These are phyloP conservation scores for Penicillium macrosclerotiorum DNA, from an alignment of 495 filamentous ascomycete genomes.

Conservation along the genomic window DNA sequence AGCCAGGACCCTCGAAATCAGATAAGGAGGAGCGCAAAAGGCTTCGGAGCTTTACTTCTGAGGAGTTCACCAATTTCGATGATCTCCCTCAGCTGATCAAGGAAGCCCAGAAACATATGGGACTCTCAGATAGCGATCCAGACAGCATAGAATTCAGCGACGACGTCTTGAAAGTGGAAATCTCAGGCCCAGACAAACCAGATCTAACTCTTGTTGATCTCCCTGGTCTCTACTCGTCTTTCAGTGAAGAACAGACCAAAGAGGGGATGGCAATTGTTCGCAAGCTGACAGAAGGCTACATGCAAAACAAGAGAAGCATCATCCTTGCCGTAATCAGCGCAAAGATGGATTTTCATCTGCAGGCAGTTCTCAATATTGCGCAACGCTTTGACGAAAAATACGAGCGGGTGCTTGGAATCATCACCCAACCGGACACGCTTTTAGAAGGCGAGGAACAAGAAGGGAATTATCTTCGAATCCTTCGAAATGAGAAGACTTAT, in stretches of 20 bases:
- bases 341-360: constrained; percentile 47
- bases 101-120: constrained; percentile 50
- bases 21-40: constrained; percentile 7
- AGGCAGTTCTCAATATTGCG: constrained; percentile 38
- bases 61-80: constrained; percentile 14
- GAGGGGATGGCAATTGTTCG: constrained; percentile 44
- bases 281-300: constrained; percentile 56
- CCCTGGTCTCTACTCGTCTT: constrained; percentile 56
- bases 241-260: constrained; percentile 28
- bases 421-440: constrained; percentile 46
- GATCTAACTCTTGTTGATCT: constrained; percentile 67
- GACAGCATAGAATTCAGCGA: constrained; percentile 41
- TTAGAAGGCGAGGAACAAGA: constrained; percentile 36
- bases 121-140: constrained; percentile 2
- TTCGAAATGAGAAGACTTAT: constrained; percentile 47
- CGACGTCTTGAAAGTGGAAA: constrained; percentile 63
- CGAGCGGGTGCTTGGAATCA: constrained; percentile 48
- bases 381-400: constrained; percentile 13
- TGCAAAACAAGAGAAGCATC: constrained; percentile 54
- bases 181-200: constrained; percentile 55
- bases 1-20: constrained; percentile 26
- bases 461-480: constrained; percentile 48
- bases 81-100: constrained; percentile 44
- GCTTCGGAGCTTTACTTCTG: constrained; percentile 8
- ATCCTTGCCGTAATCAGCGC: constrained; percentile 63